Evolutionary conservation across 257 asterid genomes (phyloP).

Genomic region (Nicotiana undulata): DNA sequence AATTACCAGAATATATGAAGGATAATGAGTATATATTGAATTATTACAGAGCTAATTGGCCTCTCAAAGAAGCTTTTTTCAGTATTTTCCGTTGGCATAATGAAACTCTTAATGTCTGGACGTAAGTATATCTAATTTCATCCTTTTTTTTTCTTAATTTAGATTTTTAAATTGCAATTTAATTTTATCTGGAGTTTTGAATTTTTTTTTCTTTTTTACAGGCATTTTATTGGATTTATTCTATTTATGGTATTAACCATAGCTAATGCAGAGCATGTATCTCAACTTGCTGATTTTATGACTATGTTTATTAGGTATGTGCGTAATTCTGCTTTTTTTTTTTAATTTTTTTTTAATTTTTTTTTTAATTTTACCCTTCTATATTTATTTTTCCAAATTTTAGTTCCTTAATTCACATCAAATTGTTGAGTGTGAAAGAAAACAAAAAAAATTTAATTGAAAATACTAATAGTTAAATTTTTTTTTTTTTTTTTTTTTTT

Average conservation of each 20-base stretch:
- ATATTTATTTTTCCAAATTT: too few relatives aligned
- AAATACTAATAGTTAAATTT: too few relatives aligned
- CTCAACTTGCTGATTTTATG: conserved; percentile 71
- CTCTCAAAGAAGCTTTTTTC: conserved; percentile 66
- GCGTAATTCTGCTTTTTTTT: background rate
- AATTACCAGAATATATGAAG: conserved; percentile 91
- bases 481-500: too few relatives aligned
- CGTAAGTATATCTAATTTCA: conserved; percentile 41
- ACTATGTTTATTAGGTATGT: conserved; percentile 60
- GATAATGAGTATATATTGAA: conserved; percentile 77
- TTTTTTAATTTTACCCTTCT: too few relatives aligned
- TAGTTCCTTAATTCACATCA: too few relatives aligned
- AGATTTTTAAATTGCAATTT: background rate
- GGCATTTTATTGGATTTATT: conserved; percentile 82
- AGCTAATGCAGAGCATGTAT: conserved; percentile 45
- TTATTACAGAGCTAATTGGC: conserved; percentile 81
- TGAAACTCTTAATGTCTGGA: conserved; percentile 97
- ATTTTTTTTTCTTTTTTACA: conserved; percentile 19
- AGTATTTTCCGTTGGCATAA: conserved; percentile 92
- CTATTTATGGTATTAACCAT: conserved; percentile 66
- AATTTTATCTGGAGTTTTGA: background rate
- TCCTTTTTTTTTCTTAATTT: background rate
- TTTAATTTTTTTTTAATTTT: too few relatives aligned
- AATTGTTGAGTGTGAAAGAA: too few relatives aligned
- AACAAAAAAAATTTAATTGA: too few relatives aligned